A percentile compares a stretch with the other conserved stretches of the same genome.
Evolutionary conservation across 2,329 filamentous ascomycete genomes (phyloP).

Genomic region (Colletotrichum chlorophyti): DNA sequence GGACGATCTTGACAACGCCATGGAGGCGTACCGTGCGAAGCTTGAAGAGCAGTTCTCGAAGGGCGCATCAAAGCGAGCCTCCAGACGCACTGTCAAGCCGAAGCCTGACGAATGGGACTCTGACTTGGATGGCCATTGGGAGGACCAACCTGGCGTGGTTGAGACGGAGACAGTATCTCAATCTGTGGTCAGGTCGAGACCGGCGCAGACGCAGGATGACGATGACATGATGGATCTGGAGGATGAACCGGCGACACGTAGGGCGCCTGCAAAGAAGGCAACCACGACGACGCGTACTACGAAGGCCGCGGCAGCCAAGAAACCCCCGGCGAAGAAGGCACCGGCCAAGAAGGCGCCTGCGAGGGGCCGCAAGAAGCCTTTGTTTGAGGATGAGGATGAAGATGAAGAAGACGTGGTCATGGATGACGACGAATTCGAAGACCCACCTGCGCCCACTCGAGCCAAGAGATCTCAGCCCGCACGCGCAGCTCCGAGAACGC

Average conservation of each 20-base stretch:
- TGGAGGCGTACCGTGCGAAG: slow-evolving; percentile 74
- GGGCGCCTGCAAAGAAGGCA: slow-evolving; percentile 38
- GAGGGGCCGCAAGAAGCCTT: slow-evolving; percentile 48
- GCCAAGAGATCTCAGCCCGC: slow-evolving; percentile 39
- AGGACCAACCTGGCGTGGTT: slow-evolving; percentile 74
- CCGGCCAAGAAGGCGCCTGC: slow-evolving; percentile 41
- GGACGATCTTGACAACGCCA: slow-evolving; percentile 73
- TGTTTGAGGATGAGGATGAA: slow-evolving; percentile 40
- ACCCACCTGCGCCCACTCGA: slow-evolving; percentile 25
- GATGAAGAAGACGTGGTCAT: slow-evolving; percentile 60
- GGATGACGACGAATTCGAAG: slow-evolving; percentile 59
- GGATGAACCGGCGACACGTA: slow-evolving; percentile 41
- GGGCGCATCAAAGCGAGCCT: slow-evolving; percentile 60
- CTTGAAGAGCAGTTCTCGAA: slow-evolving; percentile 75
- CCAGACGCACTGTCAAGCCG: slow-evolving; percentile 68
- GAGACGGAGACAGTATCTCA: slow-evolving; percentile 49
- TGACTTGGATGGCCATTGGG: slow-evolving; percentile 89
- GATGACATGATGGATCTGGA: slow-evolving; percentile 54
- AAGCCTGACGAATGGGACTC: slow-evolving; percentile 85
- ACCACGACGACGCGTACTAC: slow-evolving; percentile 34
- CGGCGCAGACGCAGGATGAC: slow-evolving; percentile 43
- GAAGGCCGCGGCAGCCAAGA: slow-evolving; percentile 44
- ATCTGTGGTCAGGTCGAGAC: slow-evolving; percentile 35
- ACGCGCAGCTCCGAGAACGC: slow-evolving; percentile 39
- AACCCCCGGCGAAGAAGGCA: slow-evolving; percentile 53